Conservation (phyloP, 768 basidiomycete genomes). For the Pulveroboletus sp. region DNA sequence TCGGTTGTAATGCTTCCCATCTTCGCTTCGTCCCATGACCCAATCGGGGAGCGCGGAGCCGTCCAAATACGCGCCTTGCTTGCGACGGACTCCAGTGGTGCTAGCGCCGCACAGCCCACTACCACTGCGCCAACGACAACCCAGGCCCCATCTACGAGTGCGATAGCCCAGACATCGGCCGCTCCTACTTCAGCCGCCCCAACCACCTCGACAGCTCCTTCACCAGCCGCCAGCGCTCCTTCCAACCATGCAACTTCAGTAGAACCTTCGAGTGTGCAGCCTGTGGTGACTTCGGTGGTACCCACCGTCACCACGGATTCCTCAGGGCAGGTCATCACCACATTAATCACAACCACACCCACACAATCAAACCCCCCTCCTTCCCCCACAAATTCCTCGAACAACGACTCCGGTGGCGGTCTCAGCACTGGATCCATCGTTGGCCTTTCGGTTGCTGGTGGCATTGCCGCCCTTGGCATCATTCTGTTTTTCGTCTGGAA, state of each 20-base stretch:
- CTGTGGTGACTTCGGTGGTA: constrained; percentile 1
- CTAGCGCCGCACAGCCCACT: not conserved
- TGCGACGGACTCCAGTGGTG: not conserved
- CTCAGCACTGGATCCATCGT: constrained; percentile 69
- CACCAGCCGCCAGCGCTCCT: constrained; percentile 1
- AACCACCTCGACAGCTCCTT: constrained; percentile 1
- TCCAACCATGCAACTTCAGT: constrained; percentile 5
- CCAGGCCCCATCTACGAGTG: not conserved
- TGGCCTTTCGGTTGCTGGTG: constrained; percentile 78
- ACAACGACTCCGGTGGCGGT: constrained; percentile 30
- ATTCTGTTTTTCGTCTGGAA: constrained; percentile 82
- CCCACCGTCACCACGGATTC: constrained; percentile 28
- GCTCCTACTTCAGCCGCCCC: constrained; percentile 16
- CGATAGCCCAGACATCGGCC: not conserved
- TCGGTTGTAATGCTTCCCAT: constrained; percentile 26
- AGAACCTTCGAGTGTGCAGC: not conserved
- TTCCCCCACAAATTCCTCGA: constrained; percentile 19
- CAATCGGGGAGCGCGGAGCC: constrained; percentile 10
- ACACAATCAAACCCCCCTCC: constrained; percentile 25
- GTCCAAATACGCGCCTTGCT: constrained; percentile 16
- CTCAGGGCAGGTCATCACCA: constrained; percentile 29
- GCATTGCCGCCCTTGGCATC: constrained; percentile 67
- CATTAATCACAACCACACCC: constrained; percentile 11
- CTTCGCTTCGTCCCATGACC: constrained; percentile 20
- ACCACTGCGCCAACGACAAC: not conserved